Base-by-base conservation (phyloP, 2,329 filamentous ascomycete genomes). In the Nigrospora osmanthi region DNA sequence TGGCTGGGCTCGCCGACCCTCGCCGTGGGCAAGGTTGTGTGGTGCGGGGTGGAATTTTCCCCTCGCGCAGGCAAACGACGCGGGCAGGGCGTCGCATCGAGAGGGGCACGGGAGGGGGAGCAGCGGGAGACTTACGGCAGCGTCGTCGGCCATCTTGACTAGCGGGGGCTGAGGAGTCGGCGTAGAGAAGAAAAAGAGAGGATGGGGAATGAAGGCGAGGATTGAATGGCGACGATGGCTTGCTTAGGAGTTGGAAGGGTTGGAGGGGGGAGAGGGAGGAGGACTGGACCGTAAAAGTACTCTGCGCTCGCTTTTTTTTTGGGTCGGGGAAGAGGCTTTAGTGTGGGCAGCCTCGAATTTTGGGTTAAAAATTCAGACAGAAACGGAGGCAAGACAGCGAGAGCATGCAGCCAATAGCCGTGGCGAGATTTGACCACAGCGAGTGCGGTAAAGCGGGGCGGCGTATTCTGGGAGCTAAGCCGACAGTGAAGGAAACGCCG, bases 121-220 rank as follows among this genome's bases (percentile, higher is more conserved):
- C 32, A 32, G 17, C 13, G 42, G 28, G 37, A 12, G 35, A 66
- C 75, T 71, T 69, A 78, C 75, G 63, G 77, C 62, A 51, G 62
- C 60, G 53, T 67, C 74, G 53, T 78, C 75, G 59, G 76, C 66
- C 77, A 81, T 81, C 60, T 67, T 78, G 75, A 71, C 65, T 66
- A 70, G 57, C 23, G 23, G 55, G 54, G 53, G 56, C 56, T 54
- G 49, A 54, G 53, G 51, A 50, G 54, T 54, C 55, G 55, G 56
- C 58, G 53, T 44, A 52, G 39, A 42, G 40, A 46, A 44, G 38
- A 47, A 49, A 49, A 49, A 49, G 49, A 51, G 50, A 50, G 49
- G 43, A 52, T 54, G 57, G 57, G 53, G 49, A 46, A 52, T 47
- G 46, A 45, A 45, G 46, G 44, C 43, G 46, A 45, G 36, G 35